phyloP scores from a whole-genome alignment of 2,329 filamentous ascomycete species.

The Stemphylium beticola region DNA sequence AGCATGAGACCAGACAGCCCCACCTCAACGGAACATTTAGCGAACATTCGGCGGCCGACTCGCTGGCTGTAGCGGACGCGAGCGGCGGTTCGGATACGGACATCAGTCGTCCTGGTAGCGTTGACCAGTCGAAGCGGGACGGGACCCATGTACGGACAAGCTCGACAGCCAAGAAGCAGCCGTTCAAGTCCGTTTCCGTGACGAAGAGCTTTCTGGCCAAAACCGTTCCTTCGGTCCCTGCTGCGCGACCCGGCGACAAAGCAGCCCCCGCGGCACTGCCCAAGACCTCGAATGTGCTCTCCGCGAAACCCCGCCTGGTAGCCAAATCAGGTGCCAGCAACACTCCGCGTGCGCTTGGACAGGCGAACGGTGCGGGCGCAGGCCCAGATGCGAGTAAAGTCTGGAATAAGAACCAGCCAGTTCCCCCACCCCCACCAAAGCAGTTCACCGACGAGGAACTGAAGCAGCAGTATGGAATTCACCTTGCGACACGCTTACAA shows the following conservation, averaged over 20 bases:
- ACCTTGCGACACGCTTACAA: conserved; percentile 79
- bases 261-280: conserved; percentile 50
- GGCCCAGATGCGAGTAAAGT: conserved; percentile 76
- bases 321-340: conserved; percentile 73
- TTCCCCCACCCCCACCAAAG: conserved; percentile 72
- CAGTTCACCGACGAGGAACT: conserved; percentile 87
- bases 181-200: conserved; percentile 85
- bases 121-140: conserved; percentile 61
- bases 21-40: conserved; percentile 47
- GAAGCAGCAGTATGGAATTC: conserved; percentile 82
- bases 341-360: conserved; percentile 58
- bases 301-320: conserved; percentile 73
- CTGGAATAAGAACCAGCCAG: conserved; percentile 90
- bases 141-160: conserved; percentile 65
- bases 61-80: conserved; percentile 65
- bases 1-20: conserved; percentile 28
- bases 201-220: conserved; percentile 88
- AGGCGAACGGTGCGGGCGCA: conserved; percentile 64
- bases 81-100: conserved; percentile 81
- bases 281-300: conserved; percentile 57
- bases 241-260: conserved; percentile 63
- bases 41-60: conserved; percentile 43
- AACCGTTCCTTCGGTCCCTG: conserved; percentile 60
- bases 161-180: conserved; percentile 70
- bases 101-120: conserved; percentile 64